These are phyloP conservation scores for Podaxis sp. DNA, from an alignment of 768 basidiomycete genomes.

Conservation along the genomic window DNA sequence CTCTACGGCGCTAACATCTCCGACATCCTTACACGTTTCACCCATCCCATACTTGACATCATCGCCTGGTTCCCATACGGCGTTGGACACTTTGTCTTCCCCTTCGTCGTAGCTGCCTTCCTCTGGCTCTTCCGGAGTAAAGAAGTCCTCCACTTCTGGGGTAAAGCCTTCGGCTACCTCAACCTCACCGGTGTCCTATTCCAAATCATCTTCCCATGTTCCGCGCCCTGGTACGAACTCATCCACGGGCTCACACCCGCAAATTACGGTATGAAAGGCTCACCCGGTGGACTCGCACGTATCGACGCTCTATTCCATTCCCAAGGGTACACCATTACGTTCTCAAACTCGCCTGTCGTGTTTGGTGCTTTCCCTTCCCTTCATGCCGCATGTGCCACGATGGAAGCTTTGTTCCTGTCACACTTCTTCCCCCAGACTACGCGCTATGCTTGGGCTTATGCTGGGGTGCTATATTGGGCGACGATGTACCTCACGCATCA, in stretches of 20 bases:
- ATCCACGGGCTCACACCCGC: slow-evolving; percentile 96
- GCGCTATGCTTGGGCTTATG: slow-evolving; percentile 78
- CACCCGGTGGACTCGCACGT: slow-evolving; percentile 87
- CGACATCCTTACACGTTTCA: slow-evolving; percentile 93
- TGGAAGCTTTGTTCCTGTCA: slow-evolving; percentile 89
- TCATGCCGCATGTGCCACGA: slow-evolving; percentile 87
- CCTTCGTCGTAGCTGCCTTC: slow-evolving; percentile 82
- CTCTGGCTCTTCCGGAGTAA: slow-evolving; percentile 89
- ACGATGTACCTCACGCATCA: slow-evolving; percentile 99
- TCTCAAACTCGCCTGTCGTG: slow-evolving; percentile 86
- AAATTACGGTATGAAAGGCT: slow-evolving; percentile 88
- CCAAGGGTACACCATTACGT: slow-evolving; percentile 73
- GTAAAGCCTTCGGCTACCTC: slow-evolving; percentile 87
- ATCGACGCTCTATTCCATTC: slow-evolving; percentile 87
- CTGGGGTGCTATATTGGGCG: slow-evolving; percentile 89
- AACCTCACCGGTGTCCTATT: slow-evolving; percentile 85
- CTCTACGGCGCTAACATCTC: slow-evolving; percentile 98
- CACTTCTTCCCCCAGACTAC: slow-evolving; percentile 88
- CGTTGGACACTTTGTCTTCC: slow-evolving; percentile 85
- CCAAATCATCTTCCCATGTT: slow-evolving; percentile 89
- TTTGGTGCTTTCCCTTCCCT: slow-evolving; percentile 97
- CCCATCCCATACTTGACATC: slow-evolving; percentile 89
- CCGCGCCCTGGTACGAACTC: slow-evolving; percentile 97
- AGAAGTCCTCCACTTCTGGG: slow-evolving; percentile 82
- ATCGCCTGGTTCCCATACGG: slow-evolving; percentile 97